Percentiles rank a stretch among this genome's conserved stretches.
Conservation (phyloP, 108 stramenopile genomes). For the Cyclotella choctawhatcheeana region DNA sequence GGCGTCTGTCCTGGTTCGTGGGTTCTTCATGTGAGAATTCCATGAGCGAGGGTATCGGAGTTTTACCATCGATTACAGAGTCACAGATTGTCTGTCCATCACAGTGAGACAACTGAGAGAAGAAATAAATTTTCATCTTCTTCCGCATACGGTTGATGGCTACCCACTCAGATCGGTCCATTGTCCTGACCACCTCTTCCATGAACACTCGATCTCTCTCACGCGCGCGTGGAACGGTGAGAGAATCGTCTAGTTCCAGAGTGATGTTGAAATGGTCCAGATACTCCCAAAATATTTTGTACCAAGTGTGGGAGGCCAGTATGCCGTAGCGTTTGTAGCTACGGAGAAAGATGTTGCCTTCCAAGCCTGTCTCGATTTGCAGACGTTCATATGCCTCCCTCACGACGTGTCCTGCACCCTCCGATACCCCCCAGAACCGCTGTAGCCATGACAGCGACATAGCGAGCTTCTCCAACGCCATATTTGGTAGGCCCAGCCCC, state of each 20-base stretch:
- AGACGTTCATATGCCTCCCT: background rate
- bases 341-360: background rate
- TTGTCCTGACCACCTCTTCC: background rate
- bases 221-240: background rate
- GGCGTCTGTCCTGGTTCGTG: background rate
- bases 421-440: background rate
- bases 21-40: constrained; percentile 4
- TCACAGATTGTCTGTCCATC: background rate
- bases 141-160: background rate
- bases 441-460: constrained; percentile 2
- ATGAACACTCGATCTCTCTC: constrained; percentile 2
- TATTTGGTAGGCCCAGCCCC: constrained; percentile 11
- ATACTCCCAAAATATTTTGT: constrained; percentile 10
- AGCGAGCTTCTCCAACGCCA: constrained; percentile 1
- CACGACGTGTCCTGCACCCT: background rate
- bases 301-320: constrained; percentile 10
- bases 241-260: background rate
- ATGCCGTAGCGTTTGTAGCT: background rate
- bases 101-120: background rate
- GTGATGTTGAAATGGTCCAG: background rate
- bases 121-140: background rate
- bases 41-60: background rate
- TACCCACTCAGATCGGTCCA: background rate
- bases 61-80: background rate
- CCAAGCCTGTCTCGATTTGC: background rate